Evolutionary conservation across 2,329 filamentous ascomycete genomes (phyloP), one percentile per base, ranked within the genome.

Genomic region (Stylonectria norvegica): DNA sequence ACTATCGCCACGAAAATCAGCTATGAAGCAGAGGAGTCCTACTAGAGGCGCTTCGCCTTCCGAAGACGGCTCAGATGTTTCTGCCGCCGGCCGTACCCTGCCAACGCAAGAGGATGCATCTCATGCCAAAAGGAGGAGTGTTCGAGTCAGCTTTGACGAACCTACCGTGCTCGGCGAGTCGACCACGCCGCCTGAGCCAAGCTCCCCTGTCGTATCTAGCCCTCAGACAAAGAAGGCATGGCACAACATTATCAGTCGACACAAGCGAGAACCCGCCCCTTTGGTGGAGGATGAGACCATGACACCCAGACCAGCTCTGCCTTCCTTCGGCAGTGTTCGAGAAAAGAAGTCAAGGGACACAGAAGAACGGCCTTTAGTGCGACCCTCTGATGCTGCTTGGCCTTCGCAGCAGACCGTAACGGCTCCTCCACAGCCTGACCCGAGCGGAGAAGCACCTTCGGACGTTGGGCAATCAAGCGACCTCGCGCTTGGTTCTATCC

Each of bases 61-160:
- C 33, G 67, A 73, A 49, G 64, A 71, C 42, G 56, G 68, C 17
- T 75, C 73, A 3, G 74, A 72, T 50, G 63, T 59, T 30, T 72
- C 69, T 1, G 53, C 47, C 29, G 60, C 53, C 32, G 50, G 40
- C 18, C 49, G 51, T 22, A 57, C 54, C 10, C 50, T 54, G 12
- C 52, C 43, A 5, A 35, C 37, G 4, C 55, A 58, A 5, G 68
- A 72, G 3, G 73, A 77, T 9, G 18, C 54, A 2, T 34, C 54
- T 2, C 20, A 61, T 2, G 53, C 64, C 14, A 71, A 78, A 43
- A 88, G 81, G 64, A 88, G 84, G 62, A 76, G 73, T 27, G 77
- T 78, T 1, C 73, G 86, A 17, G 86, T 90, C 33, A 95, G 89
- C 65, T 96, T 89, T 57, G 83, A 88, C 48, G 84, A 88, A 35